These are phyloP conservation scores for Penicillium corylophilum DNA, from an alignment of 2,329 filamentous ascomycete species.

Conservation along the genomic window DNA sequence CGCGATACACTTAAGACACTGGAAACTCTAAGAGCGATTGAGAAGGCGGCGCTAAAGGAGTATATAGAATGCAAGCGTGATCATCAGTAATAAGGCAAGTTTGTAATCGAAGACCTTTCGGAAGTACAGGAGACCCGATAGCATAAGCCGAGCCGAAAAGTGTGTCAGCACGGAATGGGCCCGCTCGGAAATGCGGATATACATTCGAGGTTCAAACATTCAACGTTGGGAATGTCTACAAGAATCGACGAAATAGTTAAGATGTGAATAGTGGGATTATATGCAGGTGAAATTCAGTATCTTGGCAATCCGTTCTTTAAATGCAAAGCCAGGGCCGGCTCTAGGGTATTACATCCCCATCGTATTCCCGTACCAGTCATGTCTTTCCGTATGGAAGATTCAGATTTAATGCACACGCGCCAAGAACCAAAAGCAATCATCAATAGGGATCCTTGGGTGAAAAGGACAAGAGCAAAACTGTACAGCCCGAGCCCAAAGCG, in stretches of 20 bases:
- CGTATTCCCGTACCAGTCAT: constrained; percentile 14
- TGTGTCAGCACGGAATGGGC: constrained; percentile 26
- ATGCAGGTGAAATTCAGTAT: neutral
- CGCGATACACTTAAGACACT: neutral
- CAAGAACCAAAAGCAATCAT: neutral
- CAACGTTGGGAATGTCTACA: neutral
- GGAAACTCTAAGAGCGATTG: neutral
- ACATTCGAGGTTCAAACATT: neutral
- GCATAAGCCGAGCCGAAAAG: constrained; percentile 17
- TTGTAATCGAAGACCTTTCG: neutral
- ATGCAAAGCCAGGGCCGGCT: constrained; percentile 11
- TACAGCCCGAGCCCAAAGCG: constrained; percentile 11
- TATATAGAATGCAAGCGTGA: neutral
- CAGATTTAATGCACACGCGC: neutral
- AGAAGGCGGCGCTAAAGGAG: neutral
- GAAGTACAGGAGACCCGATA: constrained; percentile 10
- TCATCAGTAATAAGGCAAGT: neutral
- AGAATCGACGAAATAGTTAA: too few species aligned
- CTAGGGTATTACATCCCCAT: constrained; percentile 6
- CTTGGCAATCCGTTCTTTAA: constrained; percentile 10
- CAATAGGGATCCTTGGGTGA: neutral
- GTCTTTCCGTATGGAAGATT: neutral
- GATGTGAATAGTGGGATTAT: neutral
- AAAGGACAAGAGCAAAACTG: constrained; percentile 5
- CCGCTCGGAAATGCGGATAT: constrained; percentile 10